Conservation (phyloP, 2,329 filamentous ascomycete genomes). For the Basipetospora chlamydospora region DNA sequence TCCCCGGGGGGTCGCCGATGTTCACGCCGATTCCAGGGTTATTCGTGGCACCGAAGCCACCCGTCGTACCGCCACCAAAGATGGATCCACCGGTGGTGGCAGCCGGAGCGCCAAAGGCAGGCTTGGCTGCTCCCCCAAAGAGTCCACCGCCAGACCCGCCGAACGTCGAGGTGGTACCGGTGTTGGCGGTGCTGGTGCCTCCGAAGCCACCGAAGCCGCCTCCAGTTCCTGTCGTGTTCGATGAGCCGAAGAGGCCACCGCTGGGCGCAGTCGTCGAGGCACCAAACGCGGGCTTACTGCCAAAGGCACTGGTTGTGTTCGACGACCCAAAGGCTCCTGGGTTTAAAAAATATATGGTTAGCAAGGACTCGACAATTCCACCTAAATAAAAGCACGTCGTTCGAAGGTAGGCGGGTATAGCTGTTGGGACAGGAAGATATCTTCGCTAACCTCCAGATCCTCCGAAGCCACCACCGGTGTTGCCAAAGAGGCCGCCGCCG, state of each 20-base stretch:
- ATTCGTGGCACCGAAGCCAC: conserved; percentile 25
- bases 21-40: conserved; percentile 37
- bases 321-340: conserved; percentile 23
- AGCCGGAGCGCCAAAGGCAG: conserved; percentile 27
- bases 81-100: conserved; percentile 27
- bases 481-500: conserved; percentile 31
- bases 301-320: conserved; percentile 21
- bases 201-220: conserved; percentile 27
- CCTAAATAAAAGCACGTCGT: too few relatives aligned
- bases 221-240: conserved; percentile 19
- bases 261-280: conserved; percentile 23
- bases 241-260: conserved; percentile 30
- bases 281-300: conserved; percentile 39
- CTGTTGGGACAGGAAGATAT: conserved; percentile 1
- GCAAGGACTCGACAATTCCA: too few relatives aligned
- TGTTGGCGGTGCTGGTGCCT: conserved; percentile 17
- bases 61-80: conserved; percentile 29
- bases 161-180: conserved; percentile 19
- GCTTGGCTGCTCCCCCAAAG: conserved; percentile 35
- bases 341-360: background rate
- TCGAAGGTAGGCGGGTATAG: too few relatives aligned
- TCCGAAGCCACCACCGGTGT: conserved; percentile 21
- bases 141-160: conserved; percentile 31
- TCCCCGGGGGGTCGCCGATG: conserved; percentile 50
- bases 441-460: conserved; percentile 11